Evolutionary conservation across 108 stramenopile genomes (phyloP).

Genomic region (Cyclotella distinguenda): DNA sequence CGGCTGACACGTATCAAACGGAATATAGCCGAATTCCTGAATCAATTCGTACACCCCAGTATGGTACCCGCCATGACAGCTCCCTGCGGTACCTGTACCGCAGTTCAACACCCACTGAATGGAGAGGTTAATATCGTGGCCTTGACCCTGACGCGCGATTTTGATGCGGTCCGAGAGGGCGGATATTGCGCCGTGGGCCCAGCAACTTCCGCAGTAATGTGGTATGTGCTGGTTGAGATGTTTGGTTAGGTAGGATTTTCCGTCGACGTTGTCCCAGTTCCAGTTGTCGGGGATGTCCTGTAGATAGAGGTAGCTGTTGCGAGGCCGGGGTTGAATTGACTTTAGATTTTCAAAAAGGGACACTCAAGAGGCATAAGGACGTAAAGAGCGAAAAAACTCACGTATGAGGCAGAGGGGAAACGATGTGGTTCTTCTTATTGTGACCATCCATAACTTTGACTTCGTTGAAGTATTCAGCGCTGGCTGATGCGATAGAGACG

Average conservation of each 20-base stretch:
- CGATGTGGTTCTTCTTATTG: slow-evolving; percentile 28
- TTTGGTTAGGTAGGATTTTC: slow-evolving; percentile 76
- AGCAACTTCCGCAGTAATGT: slow-evolving; percentile 47
- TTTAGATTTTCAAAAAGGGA: slow-evolving; percentile 1
- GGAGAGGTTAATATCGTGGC: slow-evolving; percentile 61
- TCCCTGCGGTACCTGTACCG: slow-evolving; percentile 59
- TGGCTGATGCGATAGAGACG: neutral
- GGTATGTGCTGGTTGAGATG: slow-evolving; percentile 93
- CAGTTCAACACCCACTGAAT: slow-evolving; percentile 90
- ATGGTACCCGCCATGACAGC: slow-evolving; percentile 75
- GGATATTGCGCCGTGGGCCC: slow-evolving; percentile 75
- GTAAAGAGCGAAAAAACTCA: slow-evolving; percentile 18
- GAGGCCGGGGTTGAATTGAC: too few relatives aligned
- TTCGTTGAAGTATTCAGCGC: slow-evolving; percentile 36
- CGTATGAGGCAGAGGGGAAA: slow-evolving; percentile 42
- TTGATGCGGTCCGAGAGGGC: slow-evolving; percentile 90
- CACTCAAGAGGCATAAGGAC: neutral
- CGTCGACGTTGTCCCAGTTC: slow-evolving; percentile 80
- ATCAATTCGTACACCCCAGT: slow-evolving; percentile 74
- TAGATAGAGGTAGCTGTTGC: slow-evolving; percentile 28
- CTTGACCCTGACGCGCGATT: slow-evolving; percentile 75
- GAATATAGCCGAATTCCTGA: slow-evolving; percentile 46
- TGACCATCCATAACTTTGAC: slow-evolving; percentile 40
- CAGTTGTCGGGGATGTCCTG: slow-evolving; percentile 41
- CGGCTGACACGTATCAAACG: slow-evolving; percentile 61